Conservation (phyloP, 192 early-diverging fungal genomes). For the Backusella morwellensis region DNA sequence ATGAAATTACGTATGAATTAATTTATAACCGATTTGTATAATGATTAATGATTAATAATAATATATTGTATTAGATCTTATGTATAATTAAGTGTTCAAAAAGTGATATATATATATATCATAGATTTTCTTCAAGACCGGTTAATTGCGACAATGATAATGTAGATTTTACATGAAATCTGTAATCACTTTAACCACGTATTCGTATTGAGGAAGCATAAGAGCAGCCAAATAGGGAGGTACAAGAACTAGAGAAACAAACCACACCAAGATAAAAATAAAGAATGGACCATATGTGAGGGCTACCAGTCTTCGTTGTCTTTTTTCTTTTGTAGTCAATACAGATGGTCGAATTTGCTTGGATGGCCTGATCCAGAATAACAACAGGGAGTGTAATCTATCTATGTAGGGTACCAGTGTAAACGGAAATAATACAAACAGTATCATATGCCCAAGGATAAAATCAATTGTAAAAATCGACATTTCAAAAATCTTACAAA, state of each 20-base stretch:
- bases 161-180: background rate
- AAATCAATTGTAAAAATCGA: conserved; percentile 67
- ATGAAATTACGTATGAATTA: no score
- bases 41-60: background rate
- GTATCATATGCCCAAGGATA: conserved; percentile 61
- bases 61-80: background rate
- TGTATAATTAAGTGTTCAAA: background rate
- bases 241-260: conserved; percentile 50
- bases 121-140: background rate
- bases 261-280: conserved; percentile 49
- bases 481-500: conserved; percentile 83
- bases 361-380: conserved; percentile 67
- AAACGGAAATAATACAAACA: conserved; percentile 73
- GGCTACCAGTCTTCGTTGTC: conserved; percentile 51
- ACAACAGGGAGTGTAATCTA: conserved; percentile 62
- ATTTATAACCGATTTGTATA: no score
- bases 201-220: background rate
- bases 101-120: background rate
- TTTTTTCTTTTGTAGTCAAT: conserved; percentile 62
- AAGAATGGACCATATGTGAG: conserved; percentile 56
- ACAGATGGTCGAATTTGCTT: conserved; percentile 62
- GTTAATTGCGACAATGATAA: background rate
- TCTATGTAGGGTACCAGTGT: conserved; percentile 60
- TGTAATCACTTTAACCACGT: background rate
- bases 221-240: conserved; percentile 25